Conservation (phyloP, 139 green algal species). For the Tetraselmis chui region DNA sequence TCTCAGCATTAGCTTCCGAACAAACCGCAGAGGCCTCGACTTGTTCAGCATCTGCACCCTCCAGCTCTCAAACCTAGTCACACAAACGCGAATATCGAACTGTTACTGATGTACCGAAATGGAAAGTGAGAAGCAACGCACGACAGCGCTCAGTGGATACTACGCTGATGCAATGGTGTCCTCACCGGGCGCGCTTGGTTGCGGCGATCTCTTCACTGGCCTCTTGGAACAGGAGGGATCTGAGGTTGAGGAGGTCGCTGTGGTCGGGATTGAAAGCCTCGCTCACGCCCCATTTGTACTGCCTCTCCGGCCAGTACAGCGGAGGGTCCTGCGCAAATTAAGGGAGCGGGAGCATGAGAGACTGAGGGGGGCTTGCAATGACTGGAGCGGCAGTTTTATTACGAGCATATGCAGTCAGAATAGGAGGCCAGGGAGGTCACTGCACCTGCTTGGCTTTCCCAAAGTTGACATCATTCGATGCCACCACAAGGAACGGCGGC, state of each 20-base stretch:
- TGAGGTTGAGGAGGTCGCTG: conserved; percentile 61
- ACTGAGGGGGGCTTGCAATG: too few species aligned
- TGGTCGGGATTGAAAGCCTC: conserved; percentile 74
- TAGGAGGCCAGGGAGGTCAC: neutral
- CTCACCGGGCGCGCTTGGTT: conserved; percentile 17
- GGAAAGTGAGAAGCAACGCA: too few species aligned
- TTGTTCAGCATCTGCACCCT: neutral
- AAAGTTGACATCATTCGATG: conserved; percentile 53
- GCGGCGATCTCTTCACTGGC: conserved; percentile 22
- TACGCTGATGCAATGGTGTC: neutral
- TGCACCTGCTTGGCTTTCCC: conserved; percentile 20
- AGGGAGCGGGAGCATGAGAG: too few species aligned
- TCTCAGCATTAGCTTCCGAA: neutral
- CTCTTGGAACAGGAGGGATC: conserved; percentile 24
- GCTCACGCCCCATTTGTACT: conserved; percentile 59
- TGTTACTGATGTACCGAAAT: too few species aligned
- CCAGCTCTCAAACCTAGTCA: neutral
- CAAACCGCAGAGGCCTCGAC: neutral
- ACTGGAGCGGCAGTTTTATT: too few species aligned
- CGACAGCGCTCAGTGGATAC: too few species aligned
- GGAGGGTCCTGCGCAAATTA: conserved; percentile 24
- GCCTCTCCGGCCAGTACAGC: conserved; percentile 62
- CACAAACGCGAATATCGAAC: too few species aligned
- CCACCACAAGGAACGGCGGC: conserved; percentile 59
- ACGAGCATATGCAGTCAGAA: too few species aligned